phyloP scores from a whole-genome alignment of 768 basidiomycete species.

The Neoboletus subvelutipes region DNA sequence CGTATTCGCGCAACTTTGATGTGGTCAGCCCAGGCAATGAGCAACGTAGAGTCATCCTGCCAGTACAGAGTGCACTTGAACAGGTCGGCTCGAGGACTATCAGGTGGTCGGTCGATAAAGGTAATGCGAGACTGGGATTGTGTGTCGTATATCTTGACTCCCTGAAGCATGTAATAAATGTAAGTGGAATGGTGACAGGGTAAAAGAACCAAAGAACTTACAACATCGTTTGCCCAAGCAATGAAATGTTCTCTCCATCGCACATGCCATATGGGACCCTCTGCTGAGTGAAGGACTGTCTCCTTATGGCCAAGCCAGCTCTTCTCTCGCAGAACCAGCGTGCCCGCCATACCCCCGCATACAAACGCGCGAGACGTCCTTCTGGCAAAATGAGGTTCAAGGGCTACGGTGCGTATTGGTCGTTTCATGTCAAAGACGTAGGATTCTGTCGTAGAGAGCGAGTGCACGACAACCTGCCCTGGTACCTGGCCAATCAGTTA shows the following conservation, averaged over 20 bases:
- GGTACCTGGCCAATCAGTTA: slow-evolving; percentile 35
- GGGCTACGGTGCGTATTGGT: slow-evolving; percentile 84
- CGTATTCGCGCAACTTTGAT: slow-evolving; percentile 88
- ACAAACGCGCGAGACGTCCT: slow-evolving; percentile 76
- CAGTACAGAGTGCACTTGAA: slow-evolving; percentile 92
- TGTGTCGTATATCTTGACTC: slow-evolving; percentile 92
- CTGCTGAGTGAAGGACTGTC: slow-evolving; percentile 73
- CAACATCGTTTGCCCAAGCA: slow-evolving; percentile 94
- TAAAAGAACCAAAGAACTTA: slow-evolving; percentile 37
- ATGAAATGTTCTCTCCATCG: slow-evolving; percentile 85
- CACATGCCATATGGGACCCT: slow-evolving; percentile 93
- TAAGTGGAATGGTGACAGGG: not conserved
- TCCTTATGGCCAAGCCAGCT: slow-evolving; percentile 97
- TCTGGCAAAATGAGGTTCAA: slow-evolving; percentile 89
- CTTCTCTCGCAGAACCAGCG: slow-evolving; percentile 85
- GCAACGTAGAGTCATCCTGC: slow-evolving; percentile 88
- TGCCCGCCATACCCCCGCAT: slow-evolving; percentile 90
- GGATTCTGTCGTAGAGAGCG: slow-evolving; percentile 72
- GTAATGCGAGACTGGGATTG: slow-evolving; percentile 73
- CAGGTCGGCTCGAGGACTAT: slow-evolving; percentile 88
- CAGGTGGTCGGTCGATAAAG: slow-evolving; percentile 77
- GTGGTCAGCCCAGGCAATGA: slow-evolving; percentile 92
- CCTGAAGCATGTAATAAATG: slow-evolving; percentile 44
- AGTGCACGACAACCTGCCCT: slow-evolving; percentile 92
- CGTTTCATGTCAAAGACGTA: slow-evolving; percentile 90